A percentile compares a stretch with the other conserved stretches of the same genome.
phyloP scores from a whole-genome alignment of 495 filamentous ascomycete species.

The Xylaria palmicola region DNA sequence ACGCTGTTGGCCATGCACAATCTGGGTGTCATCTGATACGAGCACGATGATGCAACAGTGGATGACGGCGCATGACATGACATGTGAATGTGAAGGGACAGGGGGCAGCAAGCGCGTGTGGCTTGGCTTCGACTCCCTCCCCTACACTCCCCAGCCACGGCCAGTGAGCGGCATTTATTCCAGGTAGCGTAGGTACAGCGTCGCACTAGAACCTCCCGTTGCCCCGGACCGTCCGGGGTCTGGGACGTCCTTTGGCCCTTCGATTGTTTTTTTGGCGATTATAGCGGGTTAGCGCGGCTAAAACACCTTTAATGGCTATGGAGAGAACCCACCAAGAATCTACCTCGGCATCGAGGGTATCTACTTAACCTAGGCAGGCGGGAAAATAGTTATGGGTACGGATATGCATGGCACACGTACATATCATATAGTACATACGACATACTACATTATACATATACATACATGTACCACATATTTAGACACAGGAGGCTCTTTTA shows the following conservation, averaged over 20 bases:
- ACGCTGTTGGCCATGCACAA: neutral
- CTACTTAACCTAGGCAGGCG: neutral
- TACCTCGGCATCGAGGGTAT: slow-evolving; percentile 31
- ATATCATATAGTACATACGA: too few species aligned
- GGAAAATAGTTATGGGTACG: too few species aligned
- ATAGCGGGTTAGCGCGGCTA: neutral
- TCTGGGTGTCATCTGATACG: neutral
- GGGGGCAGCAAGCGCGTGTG: neutral
- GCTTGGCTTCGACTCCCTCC: neutral
- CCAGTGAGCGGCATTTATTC: too few species aligned
- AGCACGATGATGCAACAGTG: neutral
- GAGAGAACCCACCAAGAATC: slow-evolving; percentile 11
- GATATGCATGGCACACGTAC: too few species aligned
- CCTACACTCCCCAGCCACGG: neutral
- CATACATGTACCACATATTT: too few species aligned
- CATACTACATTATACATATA: too few species aligned
- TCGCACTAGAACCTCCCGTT: neutral
- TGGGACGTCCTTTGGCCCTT: neutral
- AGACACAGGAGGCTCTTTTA: too few species aligned
- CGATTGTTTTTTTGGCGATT: neutral
- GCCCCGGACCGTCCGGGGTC: slow-evolving; percentile 9
- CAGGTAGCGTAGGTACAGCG: too few species aligned
- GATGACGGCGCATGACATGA: neutral
- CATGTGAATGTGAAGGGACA: slow-evolving; percentile 5
- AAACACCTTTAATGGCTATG: neutral